Percentiles rank a stretch among this genome's conserved stretches.
Evolutionary conservation across 2,329 filamentous ascomycete genomes (phyloP).

Genomic region (Nothomitra cinnamomea): DNA sequence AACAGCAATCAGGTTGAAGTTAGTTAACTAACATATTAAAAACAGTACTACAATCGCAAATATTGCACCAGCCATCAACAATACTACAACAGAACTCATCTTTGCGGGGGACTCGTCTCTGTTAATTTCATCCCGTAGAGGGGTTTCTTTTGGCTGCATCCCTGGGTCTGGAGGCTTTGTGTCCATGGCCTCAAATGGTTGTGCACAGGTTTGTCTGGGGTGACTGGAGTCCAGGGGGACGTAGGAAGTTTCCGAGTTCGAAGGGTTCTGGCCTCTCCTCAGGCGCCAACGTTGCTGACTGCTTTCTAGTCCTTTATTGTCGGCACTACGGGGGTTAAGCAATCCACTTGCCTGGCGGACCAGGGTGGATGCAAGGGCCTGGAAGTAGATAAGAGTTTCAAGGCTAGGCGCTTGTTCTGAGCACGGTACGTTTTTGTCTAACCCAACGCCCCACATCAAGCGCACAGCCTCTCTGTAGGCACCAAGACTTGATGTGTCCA

Average conservation of each 20-base stretch:
- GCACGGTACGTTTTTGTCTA: background rate
- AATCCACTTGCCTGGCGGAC: background rate
- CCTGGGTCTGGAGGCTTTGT: background rate
- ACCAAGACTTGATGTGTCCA: background rate
- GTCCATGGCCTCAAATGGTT: background rate
- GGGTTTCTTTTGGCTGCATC: background rate
- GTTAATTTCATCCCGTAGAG: background rate
- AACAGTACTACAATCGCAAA: background rate
- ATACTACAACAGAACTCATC: background rate
- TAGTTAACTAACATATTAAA: background rate
- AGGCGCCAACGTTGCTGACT: background rate
- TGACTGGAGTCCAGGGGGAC: background rate
- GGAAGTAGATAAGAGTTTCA: background rate
- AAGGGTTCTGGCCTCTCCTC: background rate
- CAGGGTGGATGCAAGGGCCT: background rate
- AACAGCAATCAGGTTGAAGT: background rate
- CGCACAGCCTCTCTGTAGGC: background rate
- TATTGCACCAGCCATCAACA: constrained; percentile 1
- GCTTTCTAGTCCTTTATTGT: background rate
- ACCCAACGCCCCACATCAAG: background rate
- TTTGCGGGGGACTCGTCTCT: background rate
- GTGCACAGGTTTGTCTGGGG: background rate
- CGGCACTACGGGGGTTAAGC: background rate
- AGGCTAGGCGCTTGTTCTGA: background rate
- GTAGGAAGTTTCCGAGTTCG: background rate